These are phyloP conservation scores for Chenopodium berlandieri DNA, from an alignment of 148 eudicot genomes.

Conservation along the genomic window DNA sequence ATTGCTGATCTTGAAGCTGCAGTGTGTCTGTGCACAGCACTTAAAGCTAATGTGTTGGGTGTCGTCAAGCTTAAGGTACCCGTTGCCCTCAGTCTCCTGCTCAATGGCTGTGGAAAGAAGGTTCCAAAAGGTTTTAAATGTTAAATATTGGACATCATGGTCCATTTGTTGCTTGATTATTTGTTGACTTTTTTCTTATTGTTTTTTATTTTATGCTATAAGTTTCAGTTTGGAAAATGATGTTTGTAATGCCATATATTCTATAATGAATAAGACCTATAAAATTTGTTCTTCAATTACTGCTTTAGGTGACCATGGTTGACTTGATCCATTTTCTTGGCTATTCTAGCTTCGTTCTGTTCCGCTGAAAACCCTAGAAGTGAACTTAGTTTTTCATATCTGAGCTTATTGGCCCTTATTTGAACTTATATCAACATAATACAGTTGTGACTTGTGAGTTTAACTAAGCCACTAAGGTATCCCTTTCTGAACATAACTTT, in stretches of 20 bases:
- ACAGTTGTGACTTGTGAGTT: not conserved
- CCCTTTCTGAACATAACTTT: not conserved
- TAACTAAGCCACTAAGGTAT: not conserved
- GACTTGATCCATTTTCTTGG: not conserved
- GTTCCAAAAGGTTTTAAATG: slow-evolving; percentile 68
- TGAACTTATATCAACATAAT: not conserved
- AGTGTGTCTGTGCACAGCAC: slow-evolving; percentile 72
- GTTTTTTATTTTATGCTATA: not conserved
- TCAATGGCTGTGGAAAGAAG: slow-evolving; percentile 74
- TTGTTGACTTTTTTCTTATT: no score
- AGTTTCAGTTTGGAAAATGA: slow-evolving; percentile 7
- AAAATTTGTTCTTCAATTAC: not conserved
- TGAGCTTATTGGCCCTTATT: not conserved
- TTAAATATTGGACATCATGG: not conserved
- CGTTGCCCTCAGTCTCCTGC: slow-evolving; percentile 58
- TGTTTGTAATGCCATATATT: not conserved
- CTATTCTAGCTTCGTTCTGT: not conserved
- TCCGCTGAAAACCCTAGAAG: not conserved
- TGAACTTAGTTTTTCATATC: not conserved
- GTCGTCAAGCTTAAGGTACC: slow-evolving; percentile 51
- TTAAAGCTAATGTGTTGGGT: slow-evolving; percentile 73
- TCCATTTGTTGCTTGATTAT: not conserved
- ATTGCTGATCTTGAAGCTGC: slow-evolving; percentile 85
- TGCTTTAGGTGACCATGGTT: not conserved
- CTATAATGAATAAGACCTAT: slow-evolving; percentile 10